Evolutionary conservation across 805 yeast species (phyloP), one percentile per base, ranked within the genome.

Genomic region (Cyberlindnera misumaiensis): DNA sequence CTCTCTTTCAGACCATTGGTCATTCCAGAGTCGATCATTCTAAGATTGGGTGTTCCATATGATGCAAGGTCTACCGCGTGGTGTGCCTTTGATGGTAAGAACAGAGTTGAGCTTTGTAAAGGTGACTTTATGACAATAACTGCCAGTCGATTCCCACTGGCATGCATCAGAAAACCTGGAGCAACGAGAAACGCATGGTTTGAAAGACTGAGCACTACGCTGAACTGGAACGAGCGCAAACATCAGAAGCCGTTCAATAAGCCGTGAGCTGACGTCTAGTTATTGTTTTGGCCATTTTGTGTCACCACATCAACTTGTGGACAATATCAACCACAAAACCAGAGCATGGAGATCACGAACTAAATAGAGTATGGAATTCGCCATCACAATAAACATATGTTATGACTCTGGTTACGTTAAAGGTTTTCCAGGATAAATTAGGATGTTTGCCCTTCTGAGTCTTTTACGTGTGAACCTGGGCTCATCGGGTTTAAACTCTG

Each of bases 1-100:
- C 52, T 73, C 11, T 67, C 73, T 20, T 73, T 73, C 47, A 55
- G 80, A 42, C 80, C 79, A 3, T 58, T 73, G 30, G 63, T 73
- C 13, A 61, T 73, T 18, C 80, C 80, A 3, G 65, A 60, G 34
- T 51, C 59, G 2, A 56, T 49, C 13, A 53, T 58, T 11, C 43
- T 60, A 15, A 45, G 63, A 41, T 42, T 60, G 2, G 63, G 63
- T 17, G 62, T 60, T 2, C 65, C 65, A 4, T 53, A 56, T 29
- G 54, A 54, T 28, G 44, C 63, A 1, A 46, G 65, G 41, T 39
- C 54, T 9, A 52, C 63, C 0, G 65, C 60, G 1, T 60, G 65
- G 65, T 60, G 64, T 31, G 52, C 64, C 5, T 60, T 60, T 44
- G 65, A 60, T 41, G 65, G 65, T 24, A 60, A 57, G 36, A 55